Evolutionary conservation across 768 basidiomycete genomes (phyloP), one percentile per base, ranked within the genome.

Genomic region (Inosperma sp.): DNA sequence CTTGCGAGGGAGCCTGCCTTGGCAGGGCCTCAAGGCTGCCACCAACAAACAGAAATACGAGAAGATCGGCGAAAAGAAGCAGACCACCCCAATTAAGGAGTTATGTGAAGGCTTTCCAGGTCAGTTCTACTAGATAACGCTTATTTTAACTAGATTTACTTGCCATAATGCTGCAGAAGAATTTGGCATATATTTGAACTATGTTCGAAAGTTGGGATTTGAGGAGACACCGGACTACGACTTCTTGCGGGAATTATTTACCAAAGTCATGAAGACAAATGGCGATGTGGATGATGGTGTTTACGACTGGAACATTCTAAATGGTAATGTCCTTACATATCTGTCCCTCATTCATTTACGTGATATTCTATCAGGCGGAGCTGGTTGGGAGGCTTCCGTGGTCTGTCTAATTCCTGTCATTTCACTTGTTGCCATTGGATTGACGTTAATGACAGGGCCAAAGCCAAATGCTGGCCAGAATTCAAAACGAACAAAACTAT

Each of bases 1-100:
- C 72, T 70, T 98, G 45, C 82, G 96, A 47, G 96, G 96, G 17
- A 95, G 93, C 60, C 65, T 99, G 47, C 96, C 96, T 19, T 99
- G 96, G 96, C 96, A 99, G 65, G 96, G 96, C 51, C 80, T 99
- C 51, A 98, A 98, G 72, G 96, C 96, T 27, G 96, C 96, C 23
- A 99, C 94, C 44, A 98, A 99, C 78, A 99, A 99, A 76, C 96
- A 98, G 69, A 92, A 98, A 77, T 99, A 99, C 73, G 95, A 99
- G 78, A 99, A 98, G 79, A 99, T 99, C 68, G 95, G 95, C 56
- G 95, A 99, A 77, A 99, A 99, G 86, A 99, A 93, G 79, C 96
- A 98, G 74, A 89, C 88, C 12, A 98, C 96, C 23, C 88, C 88
- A 6, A 97, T 99, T 68, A 95, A 92, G 72, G 96, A 99, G 64